Conservation (phyloP, 2,329 filamentous ascomycete species). For the Paradendryphiella salina region DNA sequence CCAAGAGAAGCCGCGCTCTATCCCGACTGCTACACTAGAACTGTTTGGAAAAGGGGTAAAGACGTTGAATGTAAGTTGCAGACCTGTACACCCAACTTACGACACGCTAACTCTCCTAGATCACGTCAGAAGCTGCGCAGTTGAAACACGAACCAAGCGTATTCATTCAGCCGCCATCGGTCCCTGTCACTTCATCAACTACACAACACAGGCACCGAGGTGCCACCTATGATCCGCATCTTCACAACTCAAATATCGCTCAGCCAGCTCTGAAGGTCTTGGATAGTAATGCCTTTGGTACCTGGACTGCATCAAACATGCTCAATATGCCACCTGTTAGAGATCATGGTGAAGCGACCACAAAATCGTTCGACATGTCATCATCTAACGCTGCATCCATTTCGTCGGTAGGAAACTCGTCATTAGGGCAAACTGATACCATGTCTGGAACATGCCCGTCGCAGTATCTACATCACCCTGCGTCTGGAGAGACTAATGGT, state of each 20-base stretch:
- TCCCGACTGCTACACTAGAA: constrained; percentile 1
- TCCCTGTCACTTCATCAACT: not conserved
- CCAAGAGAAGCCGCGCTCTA: not conserved
- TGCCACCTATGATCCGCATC: not conserved
- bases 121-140: not conserved
- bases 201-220: not conserved
- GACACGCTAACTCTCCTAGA: not conserved
- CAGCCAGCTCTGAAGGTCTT: not conserved
- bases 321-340: too few species aligned
- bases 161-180: not conserved
- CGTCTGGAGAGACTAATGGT: too few species aligned
- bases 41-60: not conserved
- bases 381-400: too few species aligned
- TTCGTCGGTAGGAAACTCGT: too few species aligned
- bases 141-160: not conserved
- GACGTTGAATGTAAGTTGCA: not conserved
- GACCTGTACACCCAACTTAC: not conserved
- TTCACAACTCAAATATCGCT: not conserved
- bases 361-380: too few species aligned
- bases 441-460: too few species aligned
- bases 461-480: too few species aligned
- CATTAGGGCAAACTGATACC: too few species aligned
- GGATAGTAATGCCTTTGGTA: too few species aligned
- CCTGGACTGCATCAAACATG: too few species aligned
- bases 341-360: too few species aligned